Percentiles rank a stretch among this genome's conserved stretches.
These are phyloP conservation scores for Madurella fahalii DNA, from an alignment of 2,329 filamentous ascomycete species.

Conservation along the genomic window DNA sequence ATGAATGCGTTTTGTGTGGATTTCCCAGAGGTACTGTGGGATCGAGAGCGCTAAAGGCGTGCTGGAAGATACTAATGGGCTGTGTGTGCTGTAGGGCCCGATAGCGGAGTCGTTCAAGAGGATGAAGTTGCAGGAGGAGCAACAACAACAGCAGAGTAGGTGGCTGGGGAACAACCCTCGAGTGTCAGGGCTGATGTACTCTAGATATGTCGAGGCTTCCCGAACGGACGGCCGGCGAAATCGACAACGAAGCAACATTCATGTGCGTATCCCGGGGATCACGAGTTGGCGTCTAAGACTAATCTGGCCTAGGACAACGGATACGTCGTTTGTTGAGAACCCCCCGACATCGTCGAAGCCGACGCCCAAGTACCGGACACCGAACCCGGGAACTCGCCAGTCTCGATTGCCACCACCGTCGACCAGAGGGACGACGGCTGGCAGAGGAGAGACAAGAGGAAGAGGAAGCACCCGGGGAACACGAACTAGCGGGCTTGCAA, in stretches of 20 bases:
- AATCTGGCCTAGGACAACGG: conserved; percentile 64
- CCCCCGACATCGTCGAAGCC: conserved; percentile 57
- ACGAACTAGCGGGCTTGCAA: conserved; percentile 37
- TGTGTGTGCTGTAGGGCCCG: conserved; percentile 56
- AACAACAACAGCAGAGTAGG: conserved; percentile 25
- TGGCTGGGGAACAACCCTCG: neutral
- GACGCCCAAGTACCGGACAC: conserved; percentile 42
- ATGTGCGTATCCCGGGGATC: conserved; percentile 50
- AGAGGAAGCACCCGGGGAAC: conserved; percentile 35
- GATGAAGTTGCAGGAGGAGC: conserved; percentile 54
- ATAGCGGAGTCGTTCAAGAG: conserved; percentile 77
- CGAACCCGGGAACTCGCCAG: conserved; percentile 40
- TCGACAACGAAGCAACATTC: conserved; percentile 74
- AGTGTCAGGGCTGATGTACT: neutral
- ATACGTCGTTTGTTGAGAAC: conserved; percentile 87
- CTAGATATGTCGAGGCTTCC: conserved; percentile 20
- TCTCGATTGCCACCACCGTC: conserved; percentile 46
- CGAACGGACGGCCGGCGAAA: conserved; percentile 34
- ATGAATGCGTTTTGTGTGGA: conserved; percentile 99
- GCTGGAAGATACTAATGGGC: neutral
- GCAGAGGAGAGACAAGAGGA: conserved; percentile 36
- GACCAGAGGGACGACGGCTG: conserved; percentile 20
- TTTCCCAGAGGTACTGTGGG: conserved; percentile 73
- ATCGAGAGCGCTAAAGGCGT: neutral
- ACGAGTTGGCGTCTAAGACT: conserved; percentile 10